Conservation (phyloP, 2,329 filamentous ascomycete species). For the Arthrobotrys megalospora region DNA sequence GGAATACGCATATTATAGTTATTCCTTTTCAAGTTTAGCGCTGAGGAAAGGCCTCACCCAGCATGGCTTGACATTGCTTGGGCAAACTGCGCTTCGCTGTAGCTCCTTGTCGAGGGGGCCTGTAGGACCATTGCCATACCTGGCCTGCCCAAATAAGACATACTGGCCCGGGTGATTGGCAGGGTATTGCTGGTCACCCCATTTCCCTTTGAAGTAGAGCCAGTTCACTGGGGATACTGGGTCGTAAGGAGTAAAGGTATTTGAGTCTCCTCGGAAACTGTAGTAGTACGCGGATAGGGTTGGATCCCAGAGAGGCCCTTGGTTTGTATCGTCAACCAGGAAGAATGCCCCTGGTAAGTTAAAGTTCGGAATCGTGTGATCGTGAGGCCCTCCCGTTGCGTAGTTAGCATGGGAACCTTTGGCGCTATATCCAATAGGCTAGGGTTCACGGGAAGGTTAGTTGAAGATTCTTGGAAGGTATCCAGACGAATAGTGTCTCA, state of each 20-base stretch:
- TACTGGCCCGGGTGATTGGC: constrained; percentile 21
- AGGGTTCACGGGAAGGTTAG: constrained; percentile 61
- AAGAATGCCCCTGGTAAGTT: constrained; percentile 72
- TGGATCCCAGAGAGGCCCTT: constrained; percentile 76
- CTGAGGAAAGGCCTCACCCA: constrained; percentile 42
- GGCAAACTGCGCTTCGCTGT: constrained; percentile 37
- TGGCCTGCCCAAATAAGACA: constrained; percentile 43
- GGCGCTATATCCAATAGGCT: constrained; percentile 74
- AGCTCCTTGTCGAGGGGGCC: constrained; percentile 51
- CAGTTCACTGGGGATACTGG: constrained; percentile 71
- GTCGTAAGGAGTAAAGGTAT: constrained; percentile 71
- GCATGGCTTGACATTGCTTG: constrained; percentile 42
- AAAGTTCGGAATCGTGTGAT: constrained; percentile 76
- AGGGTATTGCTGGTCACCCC: constrained; percentile 76
- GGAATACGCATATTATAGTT: not conserved
- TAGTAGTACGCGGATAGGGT: constrained; percentile 73
- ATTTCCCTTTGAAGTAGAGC: constrained; percentile 73
- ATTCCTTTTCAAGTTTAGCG: constrained; percentile 33
- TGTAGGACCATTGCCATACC: constrained; percentile 42
- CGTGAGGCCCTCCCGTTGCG: constrained; percentile 74
- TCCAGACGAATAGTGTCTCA: not conserved
- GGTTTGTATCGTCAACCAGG: constrained; percentile 73
- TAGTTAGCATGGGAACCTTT: constrained; percentile 78
- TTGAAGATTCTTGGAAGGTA: not conserved
- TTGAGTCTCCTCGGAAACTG: constrained; percentile 69